A percentile compares a stretch with the other conserved stretches of the same genome.
phyloP scores from a whole-genome alignment of 1,284 basidiomycete genomes.

The Heterobasidion irregulare region DNA sequence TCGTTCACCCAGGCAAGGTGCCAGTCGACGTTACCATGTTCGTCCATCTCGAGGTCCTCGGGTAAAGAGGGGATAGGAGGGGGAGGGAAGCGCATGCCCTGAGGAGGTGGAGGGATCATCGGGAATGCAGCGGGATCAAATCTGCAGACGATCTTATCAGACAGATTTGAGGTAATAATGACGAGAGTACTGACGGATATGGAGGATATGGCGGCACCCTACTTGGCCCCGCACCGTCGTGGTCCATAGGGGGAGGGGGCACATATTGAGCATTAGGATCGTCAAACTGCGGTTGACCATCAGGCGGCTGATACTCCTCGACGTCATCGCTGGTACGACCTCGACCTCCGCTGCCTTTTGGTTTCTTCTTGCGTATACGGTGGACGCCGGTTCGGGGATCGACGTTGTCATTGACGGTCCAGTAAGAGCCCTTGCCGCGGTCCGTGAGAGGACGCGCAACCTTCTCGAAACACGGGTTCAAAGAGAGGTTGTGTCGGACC shows the following conservation, averaged over 20 bases:
- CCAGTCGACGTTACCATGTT: constrained; percentile 74
- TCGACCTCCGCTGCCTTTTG: constrained; percentile 36
- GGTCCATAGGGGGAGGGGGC: constrained; percentile 41
- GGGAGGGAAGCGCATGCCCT: constrained; percentile 52
- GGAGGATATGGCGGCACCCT: constrained; percentile 48
- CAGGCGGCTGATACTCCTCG: constrained; percentile 50
- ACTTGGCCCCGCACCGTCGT: constrained; percentile 49
- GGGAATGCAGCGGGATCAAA: constrained; percentile 58
- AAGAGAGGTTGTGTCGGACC: constrained; percentile 87
- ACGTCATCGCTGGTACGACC: constrained; percentile 27
- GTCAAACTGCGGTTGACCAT: constrained; percentile 30
- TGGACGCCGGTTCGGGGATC: constrained; percentile 81
- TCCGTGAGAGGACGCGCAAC: constrained; percentile 84
- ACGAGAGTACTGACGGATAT: constrained; percentile 20
- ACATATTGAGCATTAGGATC: constrained; percentile 50
- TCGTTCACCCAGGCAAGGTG: constrained; percentile 71
- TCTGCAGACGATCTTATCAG: constrained; percentile 20
- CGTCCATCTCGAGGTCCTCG: constrained; percentile 62
- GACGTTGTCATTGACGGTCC: constrained; percentile 82
- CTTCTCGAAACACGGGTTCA: constrained; percentile 92
- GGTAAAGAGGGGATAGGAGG: constrained; percentile 50
- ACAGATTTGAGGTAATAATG: neutral
- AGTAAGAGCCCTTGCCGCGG: constrained; percentile 80
- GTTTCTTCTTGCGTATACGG: constrained; percentile 75
- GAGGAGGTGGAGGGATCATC: constrained; percentile 44